These are phyloP conservation scores for Panicum virgatum DNA, from an alignment of 202 grass and related monocot genomes.

Conservation along the genomic window DNA sequence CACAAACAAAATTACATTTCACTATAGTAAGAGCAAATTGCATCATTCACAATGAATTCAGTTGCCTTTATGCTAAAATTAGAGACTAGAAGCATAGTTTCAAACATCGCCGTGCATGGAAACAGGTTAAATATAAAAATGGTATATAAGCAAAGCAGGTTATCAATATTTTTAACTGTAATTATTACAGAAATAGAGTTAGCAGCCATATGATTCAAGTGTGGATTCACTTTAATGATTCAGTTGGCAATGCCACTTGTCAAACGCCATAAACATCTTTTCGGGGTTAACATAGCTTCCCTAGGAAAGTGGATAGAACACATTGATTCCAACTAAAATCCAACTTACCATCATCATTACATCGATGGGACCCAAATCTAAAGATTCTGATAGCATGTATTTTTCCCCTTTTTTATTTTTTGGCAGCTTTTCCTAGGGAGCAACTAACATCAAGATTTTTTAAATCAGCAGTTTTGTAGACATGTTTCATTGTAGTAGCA, in stretches of 20 bases:
- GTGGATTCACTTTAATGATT: background rate
- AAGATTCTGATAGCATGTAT: background rate
- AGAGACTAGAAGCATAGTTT: background rate
- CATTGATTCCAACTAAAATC: background rate
- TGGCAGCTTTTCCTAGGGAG: background rate
- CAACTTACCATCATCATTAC: conserved; percentile 11
- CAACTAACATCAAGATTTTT: background rate
- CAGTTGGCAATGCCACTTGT: background rate
- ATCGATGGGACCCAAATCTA: background rate
- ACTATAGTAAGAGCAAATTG: background rate
- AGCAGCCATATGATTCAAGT: background rate
- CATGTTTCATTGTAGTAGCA: background rate
- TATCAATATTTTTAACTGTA: background rate
- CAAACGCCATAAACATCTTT: conserved; percentile 8
- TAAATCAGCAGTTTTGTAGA: background rate
- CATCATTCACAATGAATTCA: background rate
- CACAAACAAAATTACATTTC: background rate
- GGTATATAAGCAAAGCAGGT: background rate
- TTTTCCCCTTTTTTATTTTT: background rate
- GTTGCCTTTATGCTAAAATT: background rate
- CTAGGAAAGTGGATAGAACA: conserved; percentile 9
- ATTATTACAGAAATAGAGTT: background rate
- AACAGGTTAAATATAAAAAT: background rate
- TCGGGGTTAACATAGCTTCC: background rate
- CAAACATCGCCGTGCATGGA: background rate